These are phyloP conservation scores for Ceriops zippeliana DNA, from an alignment of 345 rosid genomes.

Conservation along the genomic window DNA sequence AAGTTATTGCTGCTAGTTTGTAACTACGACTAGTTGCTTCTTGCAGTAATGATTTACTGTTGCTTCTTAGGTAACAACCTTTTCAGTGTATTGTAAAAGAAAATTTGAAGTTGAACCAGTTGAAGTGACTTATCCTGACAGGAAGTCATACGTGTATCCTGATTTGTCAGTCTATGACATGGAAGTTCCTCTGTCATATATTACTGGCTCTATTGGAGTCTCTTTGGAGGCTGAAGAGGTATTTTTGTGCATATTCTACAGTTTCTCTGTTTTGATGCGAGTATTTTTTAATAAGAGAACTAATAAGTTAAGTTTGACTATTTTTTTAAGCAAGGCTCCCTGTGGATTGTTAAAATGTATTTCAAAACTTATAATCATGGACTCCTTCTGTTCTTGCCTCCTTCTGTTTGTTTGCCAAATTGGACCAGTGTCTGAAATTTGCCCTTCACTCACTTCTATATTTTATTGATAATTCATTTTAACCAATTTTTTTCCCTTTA, in stretches of 20 bases:
- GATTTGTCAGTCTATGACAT: conserved; percentile 68
- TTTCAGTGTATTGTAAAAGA: conserved; percentile 66
- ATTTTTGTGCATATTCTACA: conserved; percentile 1
- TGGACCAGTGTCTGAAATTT: too few species aligned
- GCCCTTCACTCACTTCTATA: too few species aligned
- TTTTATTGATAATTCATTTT: too few species aligned
- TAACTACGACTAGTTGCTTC: conserved; percentile 8
- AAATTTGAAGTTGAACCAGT: conserved; percentile 92
- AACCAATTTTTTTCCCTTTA: too few species aligned
- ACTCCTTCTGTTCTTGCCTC: too few species aligned
- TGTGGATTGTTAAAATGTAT: neutral
- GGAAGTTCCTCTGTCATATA: conserved; percentile 82
- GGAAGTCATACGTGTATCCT: conserved; percentile 62
- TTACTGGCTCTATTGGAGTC: conserved; percentile 68
- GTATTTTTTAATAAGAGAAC: neutral
- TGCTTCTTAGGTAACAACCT: conserved; percentile 60
- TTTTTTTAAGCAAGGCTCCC: neutral
- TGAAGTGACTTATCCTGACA: conserved; percentile 62
- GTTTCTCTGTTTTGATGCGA: neutral
- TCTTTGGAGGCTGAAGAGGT: conserved; percentile 74
- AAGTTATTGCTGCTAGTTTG: conserved; percentile 15
- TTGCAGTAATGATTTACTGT: neutral
- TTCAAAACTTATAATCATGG: neutral
- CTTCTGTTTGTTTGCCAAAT: too few species aligned
- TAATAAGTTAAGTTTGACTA: neutral